Evolutionary conservation across 2,329 filamentous ascomycete genomes (phyloP).

Genomic region (Phaeophleospora eucalypticola): DNA sequence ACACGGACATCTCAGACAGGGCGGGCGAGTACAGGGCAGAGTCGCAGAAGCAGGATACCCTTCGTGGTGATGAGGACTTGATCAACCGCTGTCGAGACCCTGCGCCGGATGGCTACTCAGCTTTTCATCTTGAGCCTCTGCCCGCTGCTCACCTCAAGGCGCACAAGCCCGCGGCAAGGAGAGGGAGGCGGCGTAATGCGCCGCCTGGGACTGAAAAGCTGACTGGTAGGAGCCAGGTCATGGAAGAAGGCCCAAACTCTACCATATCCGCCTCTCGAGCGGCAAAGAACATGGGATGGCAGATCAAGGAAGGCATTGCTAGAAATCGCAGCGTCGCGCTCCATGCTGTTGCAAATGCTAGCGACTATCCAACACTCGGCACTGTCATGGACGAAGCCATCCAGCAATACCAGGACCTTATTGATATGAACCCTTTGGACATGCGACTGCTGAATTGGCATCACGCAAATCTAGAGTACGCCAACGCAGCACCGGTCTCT

Average conservation of each 20-base stretch:
- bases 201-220: conserved; percentile 54
- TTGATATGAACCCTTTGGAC: conserved; percentile 80
- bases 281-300: conserved; percentile 78
- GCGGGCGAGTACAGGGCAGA: conserved; percentile 89
- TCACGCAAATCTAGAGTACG: conserved; percentile 95
- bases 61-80: conserved; percentile 76
- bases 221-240: conserved; percentile 68
- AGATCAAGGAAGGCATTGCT: conserved; percentile 58
- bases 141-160: conserved; percentile 27
- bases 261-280: conserved; percentile 72
- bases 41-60: conserved; percentile 61
- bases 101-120: conserved; percentile 31
- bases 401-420: conserved; percentile 74
- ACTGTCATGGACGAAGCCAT: conserved; percentile 92
- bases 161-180: conserved; percentile 28
- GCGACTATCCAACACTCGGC: conserved; percentile 69
- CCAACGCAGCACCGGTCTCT: conserved; percentile 84
- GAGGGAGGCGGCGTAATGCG: conserved; percentile 41
- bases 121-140: conserved; percentile 31
- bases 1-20: conserved; percentile 90
- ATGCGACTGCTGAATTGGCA: conserved; percentile 95
- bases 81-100: conserved; percentile 82
- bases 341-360: conserved; percentile 59
- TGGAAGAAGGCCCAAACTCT: conserved; percentile 65
- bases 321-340: conserved; percentile 59